These are phyloP conservation scores for Marasmius fiardii DNA, from an alignment of 1,284 basidiomycete species.

Conservation along the genomic window DNA sequence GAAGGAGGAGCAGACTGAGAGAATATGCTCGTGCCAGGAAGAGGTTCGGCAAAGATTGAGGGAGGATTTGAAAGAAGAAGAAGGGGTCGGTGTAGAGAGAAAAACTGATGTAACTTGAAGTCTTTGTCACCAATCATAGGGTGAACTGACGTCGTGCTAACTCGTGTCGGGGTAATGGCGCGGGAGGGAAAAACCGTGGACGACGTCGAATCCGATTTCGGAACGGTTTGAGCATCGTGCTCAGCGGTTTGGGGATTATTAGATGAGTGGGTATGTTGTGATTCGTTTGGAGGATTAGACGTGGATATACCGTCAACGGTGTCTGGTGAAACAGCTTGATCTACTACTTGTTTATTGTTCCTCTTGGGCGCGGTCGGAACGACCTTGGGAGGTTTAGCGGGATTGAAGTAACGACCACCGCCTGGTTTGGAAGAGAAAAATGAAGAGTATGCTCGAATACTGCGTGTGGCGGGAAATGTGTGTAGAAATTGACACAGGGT, in stretches of 20 bases:
- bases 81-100: constrained; percentile 71
- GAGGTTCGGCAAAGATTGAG: constrained; percentile 50
- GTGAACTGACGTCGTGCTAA: constrained; percentile 29
- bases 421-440: constrained; percentile 76
- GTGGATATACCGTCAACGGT: background rate
- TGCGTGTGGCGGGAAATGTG: constrained; percentile 40
- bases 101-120: constrained; percentile 76
- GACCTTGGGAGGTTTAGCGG: constrained; percentile 58
- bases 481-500: constrained; percentile 45
- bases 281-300: background rate
- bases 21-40: constrained; percentile 25
- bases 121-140: constrained; percentile 59
- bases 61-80: constrained; percentile 60
- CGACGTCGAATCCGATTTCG: background rate
- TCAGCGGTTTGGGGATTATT: background rate
- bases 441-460: constrained; percentile 60
- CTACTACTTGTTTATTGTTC: constrained; percentile 6
- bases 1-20: background rate
- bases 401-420: constrained; percentile 70
- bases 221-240: background rate
- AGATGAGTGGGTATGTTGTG: background rate
- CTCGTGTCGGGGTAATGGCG: background rate
- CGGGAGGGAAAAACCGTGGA: background rate
- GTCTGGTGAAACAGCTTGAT: background rate
- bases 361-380: constrained; percentile 7